Evolutionary conservation across 805 yeast genomes (phyloP), one percentile per base, ranked within the genome.

Genomic region (Candida dendrica): DNA sequence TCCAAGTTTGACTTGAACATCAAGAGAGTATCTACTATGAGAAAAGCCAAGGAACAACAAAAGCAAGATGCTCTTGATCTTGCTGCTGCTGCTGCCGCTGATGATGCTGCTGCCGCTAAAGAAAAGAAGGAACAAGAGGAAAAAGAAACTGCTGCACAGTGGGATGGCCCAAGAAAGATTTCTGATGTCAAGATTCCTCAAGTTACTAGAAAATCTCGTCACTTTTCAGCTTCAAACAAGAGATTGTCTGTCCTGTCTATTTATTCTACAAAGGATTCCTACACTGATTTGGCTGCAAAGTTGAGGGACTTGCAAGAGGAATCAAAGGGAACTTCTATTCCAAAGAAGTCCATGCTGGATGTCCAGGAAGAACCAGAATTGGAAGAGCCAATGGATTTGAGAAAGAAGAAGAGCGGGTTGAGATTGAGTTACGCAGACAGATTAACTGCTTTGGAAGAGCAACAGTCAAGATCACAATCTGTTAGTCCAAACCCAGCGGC

Each of bases 161-260:
- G 51, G 36, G 31, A 34, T 24, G 72, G 68, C 18, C 79, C 79
- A 35, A 71, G 71, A 44, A 71, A 66, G 11, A 67, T 83, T 36
- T 75, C 84, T 16, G 84, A 79, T 47, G 80, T 83, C 36, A 69
- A 71, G 43, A 77, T 83, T 39, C 91, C 91, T 18, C 77, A 75
- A 47, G 86, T 83, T 30, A 75, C 89, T 0, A 75, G 89, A 59
- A 75, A 75, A 51, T 81, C 87, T 2, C 72, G 75, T 52, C 68
- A 75, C 42, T 80, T 79, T 55, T 71, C 82, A 31, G 71, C 71
- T 42, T 74, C 79, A 6, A 77, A 77, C 54, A 84, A 79, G 60
- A 72, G 93, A 55, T 65, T 81, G 41, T 79, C 87, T 27, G 84
- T 84, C n/a, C 59, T 84, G 34, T 81, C 89, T 1, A 65, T 81